Conservation (phyloP, 306 rosid species). For the Citrullus amarus region DNA sequence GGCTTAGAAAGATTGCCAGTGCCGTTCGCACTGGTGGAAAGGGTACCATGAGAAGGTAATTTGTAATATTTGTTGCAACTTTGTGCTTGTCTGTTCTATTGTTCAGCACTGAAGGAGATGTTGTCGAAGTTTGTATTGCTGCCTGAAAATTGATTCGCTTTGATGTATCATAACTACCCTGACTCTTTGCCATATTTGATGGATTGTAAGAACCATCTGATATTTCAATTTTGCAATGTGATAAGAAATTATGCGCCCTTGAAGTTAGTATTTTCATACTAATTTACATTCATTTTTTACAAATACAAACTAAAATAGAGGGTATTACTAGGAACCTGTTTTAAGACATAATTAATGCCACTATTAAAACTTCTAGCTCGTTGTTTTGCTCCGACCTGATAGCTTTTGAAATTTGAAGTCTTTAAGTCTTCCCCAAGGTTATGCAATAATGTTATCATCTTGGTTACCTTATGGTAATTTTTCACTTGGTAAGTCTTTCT, state of each 20-base stretch:
- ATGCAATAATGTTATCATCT: neutral
- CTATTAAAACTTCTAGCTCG: neutral
- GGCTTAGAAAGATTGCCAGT: conserved; percentile 87
- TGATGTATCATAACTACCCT: neutral
- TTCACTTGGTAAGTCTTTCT: neutral
- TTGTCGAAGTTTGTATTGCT: neutral
- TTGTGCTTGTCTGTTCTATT: neutral
- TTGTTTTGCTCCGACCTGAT: neutral
- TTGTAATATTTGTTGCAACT: neutral
- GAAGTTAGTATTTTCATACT: neutral
- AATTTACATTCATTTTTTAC: neutral
- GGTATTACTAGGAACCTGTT: neutral
- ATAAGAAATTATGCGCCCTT: neutral
- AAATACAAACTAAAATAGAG: neutral
- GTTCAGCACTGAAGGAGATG: neutral
- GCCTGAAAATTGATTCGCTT: neutral
- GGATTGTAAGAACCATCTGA: neutral
- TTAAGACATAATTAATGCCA: neutral
- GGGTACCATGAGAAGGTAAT: conserved; percentile 82
- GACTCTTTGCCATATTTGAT: neutral
- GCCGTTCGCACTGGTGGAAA: conserved; percentile 95
- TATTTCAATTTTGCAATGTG: neutral
- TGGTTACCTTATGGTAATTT: neutral
- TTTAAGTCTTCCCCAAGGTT: neutral
- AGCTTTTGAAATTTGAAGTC: neutral